Base-by-base conservation (phyloP, 805 yeast genomes). In the Spencermartinsiella europaea region DNA sequence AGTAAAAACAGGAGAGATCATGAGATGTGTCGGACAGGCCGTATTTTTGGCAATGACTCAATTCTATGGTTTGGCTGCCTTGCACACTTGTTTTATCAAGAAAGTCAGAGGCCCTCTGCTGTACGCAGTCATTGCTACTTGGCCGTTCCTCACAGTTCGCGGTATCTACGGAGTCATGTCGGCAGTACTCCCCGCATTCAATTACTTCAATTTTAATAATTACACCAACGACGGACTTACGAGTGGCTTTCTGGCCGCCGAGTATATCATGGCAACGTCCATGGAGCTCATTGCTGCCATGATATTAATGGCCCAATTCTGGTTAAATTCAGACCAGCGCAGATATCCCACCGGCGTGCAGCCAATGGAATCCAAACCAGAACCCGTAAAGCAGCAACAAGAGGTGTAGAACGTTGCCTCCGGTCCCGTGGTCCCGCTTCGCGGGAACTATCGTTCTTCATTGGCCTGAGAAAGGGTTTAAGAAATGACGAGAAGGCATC, bases 91-190 rank as follows among this genome's bases (percentile, higher is more conserved):
- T 36, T 19, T 21, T 21, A 15, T 31, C 27, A 31, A 34, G 44
- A 22, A 34, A 16, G 34, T 43, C 37, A 36, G 48, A 21, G 38
- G 40, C 14, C 46, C 49, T 2, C 35, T 44, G 34, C 19, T 49
- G n/a, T 21, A 12, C 25, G 47, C 49, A 2, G 45, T 46, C 16
- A 35, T 49, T 8, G 31, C 27, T 17, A 46, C 45, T 16, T 46
- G 40, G 49, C 49, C 49, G 25, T 43, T 46, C 37, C 34, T 51
- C 31, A 22, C 46, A 15, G 49, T 49, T 7, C 40, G 55, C 21
- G 55, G 55, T 17, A 47, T 51, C 16, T 51, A 45, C 31, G 55
- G 55, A 8, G 45, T 49, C 15, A 33, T 51, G 34, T 38, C 50
- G 3, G 48, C 47, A 7, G 49, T 44, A 14, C 36, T 46, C 4